Base-by-base conservation (phyloP, 2,329 filamentous ascomycete species). In the Magnaporthales sp. region DNA sequence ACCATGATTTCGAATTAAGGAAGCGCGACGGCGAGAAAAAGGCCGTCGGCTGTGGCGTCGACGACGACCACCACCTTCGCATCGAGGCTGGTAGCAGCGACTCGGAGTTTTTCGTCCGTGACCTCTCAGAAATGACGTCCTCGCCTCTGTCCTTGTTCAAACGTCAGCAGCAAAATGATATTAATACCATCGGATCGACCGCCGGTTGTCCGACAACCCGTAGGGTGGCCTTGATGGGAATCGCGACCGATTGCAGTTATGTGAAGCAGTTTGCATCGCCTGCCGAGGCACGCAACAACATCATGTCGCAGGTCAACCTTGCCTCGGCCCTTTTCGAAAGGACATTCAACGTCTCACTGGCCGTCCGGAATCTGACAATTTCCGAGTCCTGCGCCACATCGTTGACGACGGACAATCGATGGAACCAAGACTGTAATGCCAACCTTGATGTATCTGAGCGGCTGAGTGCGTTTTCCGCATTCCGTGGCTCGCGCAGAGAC, bases 231-330 rank as follows among this genome's bases (percentile, higher is more conserved):
- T 83, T 98, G 56, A 87, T 99, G 27, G 95, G 95, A 29, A 88
- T 98, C 51, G 95, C 93, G 9, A 94, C 93, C 0, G 95, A 99
- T 77, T 99, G 95, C 81, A 91, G 87, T 9, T 98, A 98, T 75
- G 92, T 89, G 38, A 81, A 80, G 1, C 82, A 83, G 3, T 96
- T 97, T 75, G 85, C 88, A 68, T 84, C 83, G 22, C 84, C 84
- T 58, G 81, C 86, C 64, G 80, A 86, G n/a, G 85, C 89, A 26
- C 84, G 89, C 67, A 76, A 84, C 69, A 95, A 95, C 75, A 85
- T 99, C 69, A 92, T 99, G 72, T 83, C 81, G 65, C 84, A 92
- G 74, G 90, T 99, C 76, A 97, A 96, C 78, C 83, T 88, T 58
- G 95, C 95, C 0, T 97, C 94, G 1, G 86, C 88, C 68, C 80